Evolutionary conservation across 441 rosid species (phyloP), one percentile per base, ranked within the genome.

Genomic region (Macaranga tanarius): DNA sequence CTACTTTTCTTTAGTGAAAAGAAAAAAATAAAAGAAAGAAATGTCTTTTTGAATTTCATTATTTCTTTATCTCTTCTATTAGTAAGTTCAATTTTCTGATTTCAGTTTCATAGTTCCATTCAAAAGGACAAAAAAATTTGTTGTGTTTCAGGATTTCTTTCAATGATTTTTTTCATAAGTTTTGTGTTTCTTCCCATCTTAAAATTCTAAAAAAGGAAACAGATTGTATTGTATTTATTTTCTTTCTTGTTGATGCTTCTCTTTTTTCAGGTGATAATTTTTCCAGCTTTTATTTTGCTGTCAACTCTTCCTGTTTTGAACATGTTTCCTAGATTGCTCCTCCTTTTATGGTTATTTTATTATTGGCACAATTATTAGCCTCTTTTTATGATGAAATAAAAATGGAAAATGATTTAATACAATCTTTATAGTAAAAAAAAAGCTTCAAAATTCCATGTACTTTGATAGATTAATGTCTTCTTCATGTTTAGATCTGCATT

Each of bases 211-310:
- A 73, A 48, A 62, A 64, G 72, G 72, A 62, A 61, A 20, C 1
- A 5, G 40, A 42, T 67, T 17, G 9, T 40, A 26, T 26, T 10
- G 40, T 42, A 1, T 47, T 20, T 31, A 1, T 63, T 47, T 42
- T 25, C 67, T n/a, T 65, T 52, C 51, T 44, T 48, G 72, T 61
- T 69, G 56, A 45, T 72, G 59, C 59, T 67, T 71, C 59, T 80
- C 15, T 59, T 70, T 77, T 34, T 69, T 61, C 56, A 57, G 62
- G 48, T 45, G 70, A 58, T 42, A 63, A 70, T 13, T 26, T 71
- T 72, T 73, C 65, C 72, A 73, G 81, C 70, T 69, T 61, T 67
- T 69, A 58, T 45, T 58, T 73, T 34, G 61, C 72, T 59, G 68
- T 74, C 73, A 67, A 50, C 7, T 60, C 38, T 60, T 52, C 61